A percentile compares a stretch with the other conserved stretches of the same genome.
phyloP scores from a whole-genome alignment of 148 eudicot species.

The Amaranthus cruentus region DNA sequence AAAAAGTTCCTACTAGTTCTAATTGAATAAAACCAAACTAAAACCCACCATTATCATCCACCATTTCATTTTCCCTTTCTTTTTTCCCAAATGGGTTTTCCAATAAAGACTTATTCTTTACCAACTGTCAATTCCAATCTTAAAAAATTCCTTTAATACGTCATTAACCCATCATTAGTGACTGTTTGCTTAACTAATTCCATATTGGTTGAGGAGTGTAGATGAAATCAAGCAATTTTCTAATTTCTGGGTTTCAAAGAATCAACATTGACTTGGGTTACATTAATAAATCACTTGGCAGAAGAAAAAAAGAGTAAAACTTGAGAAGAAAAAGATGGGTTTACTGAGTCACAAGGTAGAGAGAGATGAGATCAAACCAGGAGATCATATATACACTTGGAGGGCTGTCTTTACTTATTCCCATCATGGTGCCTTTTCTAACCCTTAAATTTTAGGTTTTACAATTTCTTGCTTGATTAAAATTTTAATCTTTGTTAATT shows the following conservation, averaged over 20 bases:
- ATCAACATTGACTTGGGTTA: slow-evolving; percentile 10
- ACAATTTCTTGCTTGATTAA: not conserved
- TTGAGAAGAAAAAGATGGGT: slow-evolving; percentile 43
- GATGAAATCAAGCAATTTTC: not conserved
- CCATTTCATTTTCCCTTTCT: not conserved
- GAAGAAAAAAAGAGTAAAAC: not conserved
- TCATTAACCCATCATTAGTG: not conserved
- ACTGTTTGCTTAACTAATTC: slow-evolving; percentile 16
- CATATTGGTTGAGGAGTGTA: not conserved
- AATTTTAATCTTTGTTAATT: not conserved
- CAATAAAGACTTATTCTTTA: not conserved
- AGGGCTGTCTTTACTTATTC: slow-evolving; percentile 93
- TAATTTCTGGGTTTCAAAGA: slow-evolving; percentile 1
- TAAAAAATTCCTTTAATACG: no score
- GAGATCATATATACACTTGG: slow-evolving; percentile 95
- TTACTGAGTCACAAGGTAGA: slow-evolving; percentile 70
- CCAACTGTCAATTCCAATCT: no score
- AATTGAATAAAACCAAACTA: not conserved
- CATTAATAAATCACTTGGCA: not conserved
- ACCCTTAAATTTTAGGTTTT: not conserved
- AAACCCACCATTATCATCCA: slow-evolving; percentile 11
- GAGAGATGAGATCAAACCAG: slow-evolving; percentile 64
- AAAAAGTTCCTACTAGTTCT: not conserved
- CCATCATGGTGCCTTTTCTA: slow-evolving; percentile 63
- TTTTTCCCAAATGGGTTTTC: not conserved